A percentile compares a stretch with the other conserved stretches of the same genome.
Conservation (phyloP, 768 basidiomycete species). For the Multifurca ochricompacta region DNA sequence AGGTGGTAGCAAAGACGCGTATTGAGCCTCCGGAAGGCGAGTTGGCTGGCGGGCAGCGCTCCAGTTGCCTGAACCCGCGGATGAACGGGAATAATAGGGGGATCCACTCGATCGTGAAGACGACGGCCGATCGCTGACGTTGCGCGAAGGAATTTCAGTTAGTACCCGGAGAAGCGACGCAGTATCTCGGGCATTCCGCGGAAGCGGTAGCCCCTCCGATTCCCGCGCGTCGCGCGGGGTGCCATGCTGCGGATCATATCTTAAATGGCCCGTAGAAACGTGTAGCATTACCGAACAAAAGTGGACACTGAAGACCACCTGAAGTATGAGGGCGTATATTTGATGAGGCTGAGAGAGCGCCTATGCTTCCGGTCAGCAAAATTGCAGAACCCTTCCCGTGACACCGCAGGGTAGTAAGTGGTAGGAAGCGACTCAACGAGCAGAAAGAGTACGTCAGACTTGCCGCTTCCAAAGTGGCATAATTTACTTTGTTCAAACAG, state of each 20-base stretch:
- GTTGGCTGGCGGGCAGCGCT: conserved; percentile 13
- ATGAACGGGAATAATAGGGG: conserved; percentile 14
- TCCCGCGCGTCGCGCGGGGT: background rate
- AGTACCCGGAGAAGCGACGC: background rate
- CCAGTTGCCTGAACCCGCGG: conserved; percentile 16
- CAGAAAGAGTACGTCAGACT: conserved; percentile 5
- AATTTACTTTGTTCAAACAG: background rate
- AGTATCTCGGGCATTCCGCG: conserved; percentile 6
- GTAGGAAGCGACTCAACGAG: conserved; percentile 17
- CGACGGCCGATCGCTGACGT: conserved; percentile 16
- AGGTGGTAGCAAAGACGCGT: conserved; percentile 9
- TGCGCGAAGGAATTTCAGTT: background rate
- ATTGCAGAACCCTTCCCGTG: background rate
- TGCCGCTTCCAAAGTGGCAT: background rate
- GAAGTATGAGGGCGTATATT: conserved; percentile 9
- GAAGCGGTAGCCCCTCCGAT: background rate
- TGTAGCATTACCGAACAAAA: conserved; percentile 9
- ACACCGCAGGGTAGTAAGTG: background rate
- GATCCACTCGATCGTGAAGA: conserved; percentile 18
- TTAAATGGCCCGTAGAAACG: conserved; percentile 9
- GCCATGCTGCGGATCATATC: conserved; percentile 9
- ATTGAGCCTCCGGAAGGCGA: conserved; percentile 10
- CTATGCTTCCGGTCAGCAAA: conserved; percentile 17
- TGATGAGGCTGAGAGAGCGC: conserved; percentile 6
- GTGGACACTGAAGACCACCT: conserved; percentile 4